phyloP scores from a whole-genome alignment of 306 rosid species.

The Trifolium repens region DNA sequence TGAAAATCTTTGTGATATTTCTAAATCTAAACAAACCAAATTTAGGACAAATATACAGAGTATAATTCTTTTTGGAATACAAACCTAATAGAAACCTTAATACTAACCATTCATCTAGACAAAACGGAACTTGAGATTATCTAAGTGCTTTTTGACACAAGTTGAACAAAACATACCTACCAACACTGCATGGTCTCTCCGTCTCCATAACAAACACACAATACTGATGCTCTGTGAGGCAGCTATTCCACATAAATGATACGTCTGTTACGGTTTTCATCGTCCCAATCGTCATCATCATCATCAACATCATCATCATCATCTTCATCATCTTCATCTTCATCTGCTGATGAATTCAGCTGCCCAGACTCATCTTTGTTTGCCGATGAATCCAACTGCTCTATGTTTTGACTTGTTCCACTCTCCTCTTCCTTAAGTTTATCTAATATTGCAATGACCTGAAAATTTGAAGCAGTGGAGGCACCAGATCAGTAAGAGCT shows the following conservation, averaged over 20 bases:
- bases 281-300: conserved; percentile 66
- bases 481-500: conserved; percentile 34
- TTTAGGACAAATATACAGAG: conserved; percentile 5
- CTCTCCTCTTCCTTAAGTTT: conserved; percentile 71
- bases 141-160: conserved; percentile 22
- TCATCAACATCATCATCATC: conserved; percentile 58
- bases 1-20: conserved; percentile 4
- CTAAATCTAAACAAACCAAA: conserved; percentile 18
- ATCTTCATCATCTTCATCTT: conserved; percentile 52
- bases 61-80: conserved; percentile 1
- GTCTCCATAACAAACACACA: conserved; percentile 34
- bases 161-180: conserved; percentile 54
- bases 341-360: conserved; percentile 46
- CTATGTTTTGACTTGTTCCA: conserved; percentile 40
- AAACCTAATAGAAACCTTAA: conserved; percentile 13
- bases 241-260: conserved; percentile 75
- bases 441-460: conserved; percentile 92
- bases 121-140: conserved; percentile 3
- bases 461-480: conserved; percentile 41
- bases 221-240: conserved; percentile 34
- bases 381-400: conserved; percentile 39
- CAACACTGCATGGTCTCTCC: conserved; percentile 37
- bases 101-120: conserved; percentile 15
- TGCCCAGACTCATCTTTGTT: conserved; percentile 47
- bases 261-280: conserved; percentile 73